Conservation (phyloP, 1,284 basidiomycete species). For the Austroboletus novae-zelandiae region DNA sequence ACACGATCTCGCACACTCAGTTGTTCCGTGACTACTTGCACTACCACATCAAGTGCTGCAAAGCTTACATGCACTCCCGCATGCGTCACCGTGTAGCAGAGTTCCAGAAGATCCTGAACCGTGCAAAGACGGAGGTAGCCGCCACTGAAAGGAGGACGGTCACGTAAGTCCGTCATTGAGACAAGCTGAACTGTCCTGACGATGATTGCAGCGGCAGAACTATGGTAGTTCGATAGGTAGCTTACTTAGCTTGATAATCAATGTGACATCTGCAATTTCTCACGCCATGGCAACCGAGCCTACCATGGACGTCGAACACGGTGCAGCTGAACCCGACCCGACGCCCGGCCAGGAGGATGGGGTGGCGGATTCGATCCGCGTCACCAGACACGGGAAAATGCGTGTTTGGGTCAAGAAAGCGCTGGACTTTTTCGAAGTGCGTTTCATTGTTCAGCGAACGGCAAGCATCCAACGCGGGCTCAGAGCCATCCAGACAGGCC, state of each 20-base stretch:
- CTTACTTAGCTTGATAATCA: background rate
- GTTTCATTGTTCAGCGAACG: slow-evolving; percentile 12
- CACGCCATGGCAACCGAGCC: slow-evolving; percentile 17
- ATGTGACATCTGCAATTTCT: slow-evolving; percentile 9
- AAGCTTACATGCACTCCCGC: slow-evolving; percentile 98
- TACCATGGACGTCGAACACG: slow-evolving; percentile 19
- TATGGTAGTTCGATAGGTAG: slow-evolving; percentile 45
- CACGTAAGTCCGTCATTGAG: slow-evolving; percentile 51
- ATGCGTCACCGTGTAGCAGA: slow-evolving; percentile 95
- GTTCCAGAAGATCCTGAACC: slow-evolving; percentile 96
- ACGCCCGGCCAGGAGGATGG: slow-evolving; percentile 5
- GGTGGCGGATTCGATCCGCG: slow-evolving; percentile 42
- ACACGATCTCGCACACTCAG: slow-evolving; percentile 94
- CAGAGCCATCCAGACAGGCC: slow-evolving; percentile 58
- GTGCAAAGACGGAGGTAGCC: slow-evolving; percentile 94
- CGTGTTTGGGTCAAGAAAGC: slow-evolving; percentile 60
- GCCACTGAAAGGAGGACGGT: slow-evolving; percentile 90
- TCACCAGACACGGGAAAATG: slow-evolving; percentile 66
- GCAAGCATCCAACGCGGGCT: slow-evolving; percentile 7
- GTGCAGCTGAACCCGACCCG: slow-evolving; percentile 1
- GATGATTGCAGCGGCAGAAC: slow-evolving; percentile 46
- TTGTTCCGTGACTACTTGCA: slow-evolving; percentile 98
- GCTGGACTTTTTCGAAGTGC: slow-evolving; percentile 61
- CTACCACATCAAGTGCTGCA: slow-evolving; percentile 99
- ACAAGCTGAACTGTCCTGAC: slow-evolving; percentile 10